Evolutionary conservation across 1,139 yeast genomes (phyloP), one percentile per base, ranked within the genome.

Genomic region (Candida sanyaensis): DNA sequence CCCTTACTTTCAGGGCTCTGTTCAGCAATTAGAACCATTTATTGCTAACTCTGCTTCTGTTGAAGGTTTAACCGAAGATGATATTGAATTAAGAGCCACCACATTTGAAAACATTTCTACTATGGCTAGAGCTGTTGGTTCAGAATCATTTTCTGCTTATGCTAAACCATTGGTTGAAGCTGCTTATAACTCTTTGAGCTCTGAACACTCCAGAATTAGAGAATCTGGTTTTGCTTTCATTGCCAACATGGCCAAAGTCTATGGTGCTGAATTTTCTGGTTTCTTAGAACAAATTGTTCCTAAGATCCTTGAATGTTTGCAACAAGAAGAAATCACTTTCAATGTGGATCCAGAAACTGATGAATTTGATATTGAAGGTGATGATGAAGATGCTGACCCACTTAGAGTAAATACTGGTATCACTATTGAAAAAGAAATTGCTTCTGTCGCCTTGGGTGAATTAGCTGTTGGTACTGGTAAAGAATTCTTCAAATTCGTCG

Each of bases 191-290:
- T 86, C 96, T 44, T 80, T 93, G 60, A 79, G 83, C 58, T 83
- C 95, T 37, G 87, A 86, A 51, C 86, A 86, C 65, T 80, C 93
- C 44, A 82, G 97, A 73, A 81, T 93, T 61, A 86, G 96, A 75
- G 99, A 93, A 72, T 82, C 97, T 47, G 96, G 97, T 43, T 92
- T 89, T 60, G 90, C 96, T n/a, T 91, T 93, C 68, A 85, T 93
- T 68, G 86, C 96, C 43, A 88, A 90, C 69, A 83, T 93, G 84
- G 97, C 98, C 50, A 89, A 88, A 73, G 96, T 93, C 39, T 93
- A 92, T 69, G 96, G 95, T 52, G 81, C 83, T 60, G 96, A 91
- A 62, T 91, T 95, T 64, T 81, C 95, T 47, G 88, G 93, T 37
- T 91, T 89, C 78, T 80, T 93, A 65, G 87, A 83, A 50, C 84